Evolutionary conservation across 2,329 filamentous ascomycete species (phyloP).

Genomic region (Sporothrix brasiliensis): DNA sequence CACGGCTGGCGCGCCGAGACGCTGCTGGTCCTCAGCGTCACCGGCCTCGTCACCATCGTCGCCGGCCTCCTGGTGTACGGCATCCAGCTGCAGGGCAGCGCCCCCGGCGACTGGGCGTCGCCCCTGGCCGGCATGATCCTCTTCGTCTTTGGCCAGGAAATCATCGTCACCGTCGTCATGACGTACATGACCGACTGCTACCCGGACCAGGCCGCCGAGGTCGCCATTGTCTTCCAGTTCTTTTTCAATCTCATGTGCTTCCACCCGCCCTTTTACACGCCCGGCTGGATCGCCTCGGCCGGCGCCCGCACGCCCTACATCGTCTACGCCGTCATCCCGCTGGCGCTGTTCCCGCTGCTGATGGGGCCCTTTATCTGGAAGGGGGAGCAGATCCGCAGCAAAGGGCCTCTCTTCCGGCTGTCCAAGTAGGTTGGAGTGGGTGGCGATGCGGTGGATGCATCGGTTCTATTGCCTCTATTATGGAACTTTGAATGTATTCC

Average conservation of each 20-base stretch:
- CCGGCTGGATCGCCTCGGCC: constrained; percentile 32
- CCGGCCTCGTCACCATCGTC: constrained; percentile 31
- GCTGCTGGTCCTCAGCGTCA: constrained; percentile 31
- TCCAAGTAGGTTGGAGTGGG: not conserved
- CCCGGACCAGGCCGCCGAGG: constrained; percentile 34
- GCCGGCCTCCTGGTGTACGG: constrained; percentile 34
- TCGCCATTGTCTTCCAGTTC: constrained; percentile 36
- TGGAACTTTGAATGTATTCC: not conserved
- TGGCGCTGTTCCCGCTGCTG: constrained; percentile 32
- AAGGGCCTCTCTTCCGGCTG: constrained; percentile 15
- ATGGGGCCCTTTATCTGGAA: constrained; percentile 34
- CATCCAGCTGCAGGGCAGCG: constrained; percentile 31
- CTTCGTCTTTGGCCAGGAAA: constrained; percentile 33
- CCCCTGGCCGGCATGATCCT: constrained; percentile 30
- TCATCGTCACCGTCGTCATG: constrained; percentile 34
- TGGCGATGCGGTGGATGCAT: too few relatives aligned
- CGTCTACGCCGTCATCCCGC: not conserved
- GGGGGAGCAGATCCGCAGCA: constrained; percentile 33
- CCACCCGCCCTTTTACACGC: constrained; percentile 36
- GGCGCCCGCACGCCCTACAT: constrained; percentile 34
- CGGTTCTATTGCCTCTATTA: too few relatives aligned
- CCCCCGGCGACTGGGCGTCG: constrained; percentile 27
- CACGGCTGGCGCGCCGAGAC: constrained; percentile 32
- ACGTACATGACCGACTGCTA: constrained; percentile 37
- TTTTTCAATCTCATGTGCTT: constrained; percentile 36